phyloP scores from a whole-genome alignment of 306 rosid genomes.

The Acacia melanoxylon region DNA sequence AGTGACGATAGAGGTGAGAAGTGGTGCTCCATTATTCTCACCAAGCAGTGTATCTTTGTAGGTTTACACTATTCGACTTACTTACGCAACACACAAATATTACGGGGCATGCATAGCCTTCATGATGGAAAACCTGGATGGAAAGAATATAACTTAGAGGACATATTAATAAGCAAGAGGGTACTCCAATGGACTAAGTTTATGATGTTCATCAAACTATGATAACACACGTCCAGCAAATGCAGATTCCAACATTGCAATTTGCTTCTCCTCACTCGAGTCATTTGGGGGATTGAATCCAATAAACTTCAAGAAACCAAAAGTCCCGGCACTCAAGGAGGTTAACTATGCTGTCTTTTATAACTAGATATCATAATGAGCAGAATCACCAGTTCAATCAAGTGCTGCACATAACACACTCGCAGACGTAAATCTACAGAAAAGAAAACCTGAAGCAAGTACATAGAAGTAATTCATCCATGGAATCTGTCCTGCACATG shows the following conservation, averaged over 20 bases:
- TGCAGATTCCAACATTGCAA: conserved; percentile 46
- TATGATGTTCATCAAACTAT: neutral
- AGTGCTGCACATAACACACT: conserved; percentile 6
- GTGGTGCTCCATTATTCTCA: neutral
- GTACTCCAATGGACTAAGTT: neutral
- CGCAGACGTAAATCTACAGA: conserved; percentile 9
- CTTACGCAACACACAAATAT: neutral
- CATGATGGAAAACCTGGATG: neutral
- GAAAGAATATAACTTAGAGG: neutral
- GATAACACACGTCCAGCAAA: neutral
- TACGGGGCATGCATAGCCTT: neutral
- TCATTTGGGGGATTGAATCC: conserved; percentile 41
- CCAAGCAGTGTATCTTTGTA: neutral
- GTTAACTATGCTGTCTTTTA: neutral
- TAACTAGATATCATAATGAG: neutral
- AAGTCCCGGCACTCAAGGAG: neutral
- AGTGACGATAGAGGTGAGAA: neutral
- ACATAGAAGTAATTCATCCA: conserved; percentile 15
- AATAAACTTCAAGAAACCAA: conserved; percentile 27
- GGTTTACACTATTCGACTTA: neutral
- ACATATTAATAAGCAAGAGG: neutral
- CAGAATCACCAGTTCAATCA: neutral
- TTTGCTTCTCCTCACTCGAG: conserved; percentile 44
- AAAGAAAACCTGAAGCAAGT: conserved; percentile 12
- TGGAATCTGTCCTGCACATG: conserved; percentile 14